These are phyloP conservation scores for Trichoderma cornu-damae DNA, from an alignment of 2,329 filamentous ascomycete species.

Conservation along the genomic window DNA sequence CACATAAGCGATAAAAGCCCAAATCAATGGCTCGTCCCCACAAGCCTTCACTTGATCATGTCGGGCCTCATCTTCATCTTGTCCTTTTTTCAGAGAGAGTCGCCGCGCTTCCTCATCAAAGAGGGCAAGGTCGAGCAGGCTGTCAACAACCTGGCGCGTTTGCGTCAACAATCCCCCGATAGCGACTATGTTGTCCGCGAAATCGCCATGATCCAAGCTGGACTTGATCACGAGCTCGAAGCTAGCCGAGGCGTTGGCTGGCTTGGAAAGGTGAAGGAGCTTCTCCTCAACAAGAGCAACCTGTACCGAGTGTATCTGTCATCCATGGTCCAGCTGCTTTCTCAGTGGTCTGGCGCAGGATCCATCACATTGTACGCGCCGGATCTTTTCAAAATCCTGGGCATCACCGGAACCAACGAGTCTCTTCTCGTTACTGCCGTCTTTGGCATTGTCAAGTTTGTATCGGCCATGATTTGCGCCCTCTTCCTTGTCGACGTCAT, in stretches of 20 bases:
- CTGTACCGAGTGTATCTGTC: constrained; percentile 67
- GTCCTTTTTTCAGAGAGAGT: constrained; percentile 64
- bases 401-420: constrained; percentile 62
- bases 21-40: constrained; percentile 61
- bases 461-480: constrained; percentile 62
- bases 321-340: constrained; percentile 63
- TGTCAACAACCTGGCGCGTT: constrained; percentile 46
- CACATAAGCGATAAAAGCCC: constrained; percentile 44
- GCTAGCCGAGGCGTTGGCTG: constrained; percentile 62
- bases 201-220: constrained; percentile 57
- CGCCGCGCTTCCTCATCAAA: constrained; percentile 66
- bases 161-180: constrained; percentile 56
- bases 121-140: constrained; percentile 56
- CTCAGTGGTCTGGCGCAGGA: constrained; percentile 68
- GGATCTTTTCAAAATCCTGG: constrained; percentile 67
- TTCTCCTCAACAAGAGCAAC: constrained; percentile 63
- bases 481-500: constrained; percentile 76
- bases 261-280: constrained; percentile 61
- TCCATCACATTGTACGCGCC: constrained; percentile 73
- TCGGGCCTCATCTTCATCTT: constrained; percentile 65
- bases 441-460: constrained; percentile 70
- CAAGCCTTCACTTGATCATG: constrained; percentile 72
- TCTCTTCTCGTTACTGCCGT: constrained; percentile 68
- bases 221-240: constrained; percentile 66
- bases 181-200: constrained; percentile 59